These are phyloP conservation scores for Fraxinus albicans DNA, from an alignment of 305 asterid genomes.

Conservation along the genomic window DNA sequence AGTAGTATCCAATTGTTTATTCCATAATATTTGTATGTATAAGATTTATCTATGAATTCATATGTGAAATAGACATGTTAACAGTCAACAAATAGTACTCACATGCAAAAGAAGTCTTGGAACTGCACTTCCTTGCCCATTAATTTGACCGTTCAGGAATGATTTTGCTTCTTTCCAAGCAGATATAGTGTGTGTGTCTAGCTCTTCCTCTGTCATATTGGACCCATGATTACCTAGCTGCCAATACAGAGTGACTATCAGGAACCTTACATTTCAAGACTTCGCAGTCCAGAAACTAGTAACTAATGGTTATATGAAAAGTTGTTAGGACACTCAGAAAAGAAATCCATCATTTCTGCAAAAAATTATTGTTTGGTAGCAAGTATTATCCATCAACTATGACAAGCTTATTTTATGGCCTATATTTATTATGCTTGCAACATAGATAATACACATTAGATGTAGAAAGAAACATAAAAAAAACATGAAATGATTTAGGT, in stretches of 20 bases:
- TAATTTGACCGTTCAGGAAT: constrained; percentile 53
- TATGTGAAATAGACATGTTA: constrained; percentile 7
- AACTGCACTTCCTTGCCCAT: constrained; percentile 49
- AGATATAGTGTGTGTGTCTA: constrained; percentile 84
- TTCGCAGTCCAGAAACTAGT: constrained; percentile 3
- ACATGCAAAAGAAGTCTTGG: constrained; percentile 71
- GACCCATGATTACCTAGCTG: constrained; percentile 93
- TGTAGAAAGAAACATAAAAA: background rate
- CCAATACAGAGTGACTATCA: constrained; percentile 21
- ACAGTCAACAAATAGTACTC: constrained; percentile 34
- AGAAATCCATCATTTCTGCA: background rate
- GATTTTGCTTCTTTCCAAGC: constrained; percentile 95
- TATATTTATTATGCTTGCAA: constrained; percentile 4
- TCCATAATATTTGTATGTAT: background rate
- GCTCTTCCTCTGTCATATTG: constrained; percentile 89
- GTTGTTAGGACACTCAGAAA: background rate
- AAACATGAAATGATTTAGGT: background rate
- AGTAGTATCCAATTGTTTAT: constrained; percentile 3
- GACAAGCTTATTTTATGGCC: constrained; percentile 1
- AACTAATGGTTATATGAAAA: background rate
- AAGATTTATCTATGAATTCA: background rate
- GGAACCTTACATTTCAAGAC: constrained; percentile 7
- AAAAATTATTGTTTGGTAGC: background rate
- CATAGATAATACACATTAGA: constrained; percentile 1
- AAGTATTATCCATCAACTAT: background rate